Evolutionary conservation across 805 yeast species (phyloP), one percentile per base, ranked within the genome.

Genomic region (Kuraishia borneana): DNA sequence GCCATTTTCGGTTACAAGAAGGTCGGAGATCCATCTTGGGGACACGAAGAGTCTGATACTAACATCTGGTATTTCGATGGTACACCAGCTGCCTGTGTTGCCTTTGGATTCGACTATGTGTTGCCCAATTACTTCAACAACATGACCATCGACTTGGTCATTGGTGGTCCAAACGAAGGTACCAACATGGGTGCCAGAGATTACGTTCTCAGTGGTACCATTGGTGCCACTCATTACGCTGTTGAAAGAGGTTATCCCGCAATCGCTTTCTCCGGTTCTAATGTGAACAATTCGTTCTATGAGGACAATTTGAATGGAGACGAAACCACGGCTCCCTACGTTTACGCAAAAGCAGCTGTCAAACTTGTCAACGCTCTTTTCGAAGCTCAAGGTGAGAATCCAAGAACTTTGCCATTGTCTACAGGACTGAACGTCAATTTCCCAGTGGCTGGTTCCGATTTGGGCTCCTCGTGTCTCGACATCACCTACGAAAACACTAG

Each of bases 61-160:
- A 58, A 65, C 39, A 51, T 64, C 41, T 70, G 76, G 75, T 70
- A 70, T 50, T 67, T 70, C 56, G 66, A 68, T 42, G 75, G 72
- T 40, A 65, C 75, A 13, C 76, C 76, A 38, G 70, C 73, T 30
- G 60, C 71, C 10, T 65, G 65, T 47, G 70, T 68, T 30, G 61
- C 69, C 4, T 61, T 67, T 42, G 74, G 61, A 18, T 51, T 68
- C 36, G 64, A 64, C 34, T 67, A 66, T 47, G 57, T 68, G 30
- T 44, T 65, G 31, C 76, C 76, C 39, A 56, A 46, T 32, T 55
- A 52, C 50, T 67, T 65, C 45, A 49, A 60, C 37, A 63, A 66
- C 49, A 42, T 53, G 32, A 45, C 65, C 16, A 52, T 67, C 42
- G 76, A 70, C 48, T 51, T 69, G 37, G 68, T 69, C 36, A 65